Percentiles rank a stretch among this genome's conserved stretches.
These are phyloP conservation scores for Cercospora beticola DNA, from an alignment of 2,329 filamentous ascomycete species.

Conservation along the genomic window DNA sequence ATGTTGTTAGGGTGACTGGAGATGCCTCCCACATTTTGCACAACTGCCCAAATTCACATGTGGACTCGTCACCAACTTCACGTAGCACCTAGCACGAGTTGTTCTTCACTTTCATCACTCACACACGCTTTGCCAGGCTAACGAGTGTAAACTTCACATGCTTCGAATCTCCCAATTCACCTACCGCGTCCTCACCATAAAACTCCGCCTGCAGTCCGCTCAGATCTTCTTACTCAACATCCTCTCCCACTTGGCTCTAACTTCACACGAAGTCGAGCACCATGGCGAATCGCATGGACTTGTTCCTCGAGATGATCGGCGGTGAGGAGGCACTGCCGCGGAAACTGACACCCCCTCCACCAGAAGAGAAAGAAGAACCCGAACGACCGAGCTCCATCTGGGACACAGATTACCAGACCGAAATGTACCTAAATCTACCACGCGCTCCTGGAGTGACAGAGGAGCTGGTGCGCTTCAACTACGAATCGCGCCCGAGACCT, in stretches of 20 bases:
- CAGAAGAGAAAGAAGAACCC: slow-evolving; percentile 3
- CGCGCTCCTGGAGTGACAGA: not conserved
- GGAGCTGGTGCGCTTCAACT: not conserved
- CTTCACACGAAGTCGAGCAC: not conserved
- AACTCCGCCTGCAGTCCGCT: not conserved
- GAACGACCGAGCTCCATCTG: not conserved
- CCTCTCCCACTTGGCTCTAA: not conserved
- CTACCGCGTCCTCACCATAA: not conserved
- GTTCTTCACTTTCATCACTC: not conserved
- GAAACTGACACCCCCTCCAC: slow-evolving; percentile 12
- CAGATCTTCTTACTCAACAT: not conserved
- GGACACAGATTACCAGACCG: slow-evolving; percentile 14
- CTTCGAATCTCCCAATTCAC: not conserved
- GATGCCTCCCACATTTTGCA: not conserved
- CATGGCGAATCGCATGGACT: slow-evolving; percentile 9
- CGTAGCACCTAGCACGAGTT: not conserved
- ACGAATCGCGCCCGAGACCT: not conserved
- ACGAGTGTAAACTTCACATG: not conserved
- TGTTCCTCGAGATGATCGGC: slow-evolving; percentile 20
- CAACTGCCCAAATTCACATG: not conserved
- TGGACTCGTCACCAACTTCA: not conserved
- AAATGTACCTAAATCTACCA: slow-evolving; percentile 14
- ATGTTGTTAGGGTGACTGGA: not conserved
- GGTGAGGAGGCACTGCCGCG: slow-evolving; percentile 24
- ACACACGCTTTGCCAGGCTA: not conserved